Base-by-base conservation (phyloP, 176 grass and related monocot genomes). In the Ananas comosus region DNA sequence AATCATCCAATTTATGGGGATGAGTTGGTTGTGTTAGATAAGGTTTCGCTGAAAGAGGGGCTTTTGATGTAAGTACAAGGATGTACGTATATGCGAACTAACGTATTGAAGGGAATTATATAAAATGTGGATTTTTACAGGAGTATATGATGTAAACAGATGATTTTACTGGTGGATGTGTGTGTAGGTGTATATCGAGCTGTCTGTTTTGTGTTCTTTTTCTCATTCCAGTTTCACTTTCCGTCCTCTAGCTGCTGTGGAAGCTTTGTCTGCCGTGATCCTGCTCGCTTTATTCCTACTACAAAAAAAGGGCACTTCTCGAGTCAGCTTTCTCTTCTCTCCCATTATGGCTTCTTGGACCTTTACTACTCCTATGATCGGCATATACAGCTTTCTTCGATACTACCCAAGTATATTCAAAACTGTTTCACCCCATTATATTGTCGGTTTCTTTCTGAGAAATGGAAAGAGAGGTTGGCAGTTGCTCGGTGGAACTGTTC, bases 321-420 rank as follows among this genome's bases (percentile, higher is more conserved):
- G 86, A 89, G 86, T 94, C 18, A 84, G 90, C 75, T 82, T 86
- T 56, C 74, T 78, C 4, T 94, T 89, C 73, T 94, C 90, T 12
- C 86, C 90, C 14, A 84, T 94, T 71, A 94, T 94, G 86, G 63
- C 86, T 1, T 9, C 84, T 51, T 94, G 86, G 90, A 89, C 89
- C 14, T 25, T 12, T 2, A 71, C 54, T 2, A 80, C 76, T 64
- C 69, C 86, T 54, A 17, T 14, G 12, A 89, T 84, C 18, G 90
- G 90, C 48, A 12, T 89, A 47, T 89, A 89, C 70, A 94, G 86
- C 49, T 86, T 89, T 16, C 51, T 89, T 74, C 86, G 76, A 73
- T 78, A 76, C 33, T 86, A 94, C 56, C 86, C 90, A 51, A 14
- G 75, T 49, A 75, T 89, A 59, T 72, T 94, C 18, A 87, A 84